Evolutionary conservation across 768 basidiomycete species (phyloP), one percentile per base, ranked within the genome.

Genomic region (Podaxis sp.): DNA sequence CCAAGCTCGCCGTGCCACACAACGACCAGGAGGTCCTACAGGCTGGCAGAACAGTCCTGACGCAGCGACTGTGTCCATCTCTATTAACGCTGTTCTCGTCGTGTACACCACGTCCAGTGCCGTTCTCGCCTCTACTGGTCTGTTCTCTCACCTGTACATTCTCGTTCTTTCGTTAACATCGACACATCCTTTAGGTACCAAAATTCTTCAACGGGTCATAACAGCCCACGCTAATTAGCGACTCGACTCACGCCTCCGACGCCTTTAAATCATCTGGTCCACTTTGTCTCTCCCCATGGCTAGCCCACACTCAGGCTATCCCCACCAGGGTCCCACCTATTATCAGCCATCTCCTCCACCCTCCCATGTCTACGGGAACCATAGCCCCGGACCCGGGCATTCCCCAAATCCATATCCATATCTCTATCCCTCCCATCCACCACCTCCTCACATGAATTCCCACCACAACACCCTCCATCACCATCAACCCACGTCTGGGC

Each of bases 381-480:
- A 74, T 49, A 75, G 72, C 30, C 75, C 78, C 8, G 70, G 68
- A 26, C 74, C 74, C 46, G 74, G 73, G 63, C 76, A 60, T 30
- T 60, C 59, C 22, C 57, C 57, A 24, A 52, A 52, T 19, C 48
- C 59, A 19, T 56, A 73, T 61, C 78, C 74, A 63, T 79, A 81
- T 69, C 67, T 67, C 13, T 73, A 75, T 64, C 68, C 68, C 19
- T 68, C 66, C 26, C 68, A 65, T 22, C 67, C 67, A 13, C 70
- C 77, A 42, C 73, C 79, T 48, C 75, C 77, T 4, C 81, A 78
- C 57, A 75, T 80, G 72, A 77, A 77, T 63, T 52, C 72, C 12
- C 70, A 73, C 54, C 67, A 67, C 42, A 64, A 51, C 49, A 75
- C 67, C 66, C 67, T 72, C 67, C 73, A 70, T 63, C 79, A 72